Percentiles rank a stretch among this genome's conserved stretches.
These are phyloP conservation scores for Amanita rimosa DNA, from an alignment of 768 basidiomycete species.

Conservation along the genomic window DNA sequence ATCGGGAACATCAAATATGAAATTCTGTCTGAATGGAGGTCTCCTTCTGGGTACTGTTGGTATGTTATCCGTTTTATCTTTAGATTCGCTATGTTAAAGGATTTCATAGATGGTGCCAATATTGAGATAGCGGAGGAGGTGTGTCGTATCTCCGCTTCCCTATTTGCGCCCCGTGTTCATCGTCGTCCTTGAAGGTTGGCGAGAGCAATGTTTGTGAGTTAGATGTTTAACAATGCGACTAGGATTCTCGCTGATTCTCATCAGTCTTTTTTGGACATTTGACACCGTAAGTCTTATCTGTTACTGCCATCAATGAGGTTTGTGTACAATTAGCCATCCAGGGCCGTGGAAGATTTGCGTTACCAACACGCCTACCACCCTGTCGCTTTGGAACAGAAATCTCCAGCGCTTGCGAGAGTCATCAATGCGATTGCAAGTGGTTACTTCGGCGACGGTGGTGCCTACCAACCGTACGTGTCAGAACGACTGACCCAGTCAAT, in stretches of 20 bases:
- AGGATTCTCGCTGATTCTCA: not conserved
- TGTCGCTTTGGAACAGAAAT: constrained; percentile 70
- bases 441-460: constrained; percentile 63
- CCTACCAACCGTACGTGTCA: constrained; percentile 75
- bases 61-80: constrained; percentile 14
- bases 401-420: constrained; percentile 70
- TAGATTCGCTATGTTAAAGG: not conserved
- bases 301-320: not conserved
- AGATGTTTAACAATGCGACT: not conserved
- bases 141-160: not conserved
- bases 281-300: constrained; percentile 39
- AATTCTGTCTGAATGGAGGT: constrained; percentile 87
- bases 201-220: constrained; percentile 84
- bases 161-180: not conserved
- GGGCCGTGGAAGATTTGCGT: constrained; percentile 76
- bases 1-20: constrained; percentile 76
- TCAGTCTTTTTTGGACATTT: constrained; percentile 85
- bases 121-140: constrained; percentile 92
- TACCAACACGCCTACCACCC: constrained; percentile 82
- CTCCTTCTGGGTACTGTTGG: constrained; percentile 77
- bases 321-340: constrained; percentile 9
- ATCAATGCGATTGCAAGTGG: constrained; percentile 68
- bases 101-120: constrained; percentile 70
- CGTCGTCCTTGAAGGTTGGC: constrained; percentile 36
- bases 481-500: constrained; percentile 13